A percentile compares a stretch with the other conserved stretches of the same genome.
Conservation (phyloP, 2,329 filamentous ascomycete species). For the Fusarium sp. region DNA sequence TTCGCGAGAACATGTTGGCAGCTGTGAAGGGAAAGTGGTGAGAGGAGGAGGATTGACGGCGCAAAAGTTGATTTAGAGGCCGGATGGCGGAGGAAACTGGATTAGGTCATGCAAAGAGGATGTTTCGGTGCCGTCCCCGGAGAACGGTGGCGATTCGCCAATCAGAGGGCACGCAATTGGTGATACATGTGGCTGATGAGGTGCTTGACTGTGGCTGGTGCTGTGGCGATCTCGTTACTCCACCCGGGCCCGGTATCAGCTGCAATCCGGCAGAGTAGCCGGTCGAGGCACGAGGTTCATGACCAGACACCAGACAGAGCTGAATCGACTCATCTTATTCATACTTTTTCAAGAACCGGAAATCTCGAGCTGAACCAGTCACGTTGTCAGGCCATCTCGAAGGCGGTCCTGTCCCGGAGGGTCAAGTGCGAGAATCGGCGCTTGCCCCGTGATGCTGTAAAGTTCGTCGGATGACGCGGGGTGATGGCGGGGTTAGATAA, state of each 20-base stretch:
- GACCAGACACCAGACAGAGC: not conserved
- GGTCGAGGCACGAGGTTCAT: constrained; percentile 16
- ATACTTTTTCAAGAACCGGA: not conserved
- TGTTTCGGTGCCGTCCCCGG: constrained; percentile 32
- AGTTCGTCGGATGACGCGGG: constrained; percentile 39
- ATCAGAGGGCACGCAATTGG: constrained; percentile 33
- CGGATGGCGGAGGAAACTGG: constrained; percentile 19
- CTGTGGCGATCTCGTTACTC: constrained; percentile 6
- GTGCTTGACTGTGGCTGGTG: constrained; percentile 2
- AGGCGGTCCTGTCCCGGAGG: constrained; percentile 10
- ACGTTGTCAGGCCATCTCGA: constrained; percentile 22
- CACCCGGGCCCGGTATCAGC: constrained; percentile 1
- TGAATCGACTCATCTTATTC: not conserved
- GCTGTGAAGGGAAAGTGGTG: constrained; percentile 25
- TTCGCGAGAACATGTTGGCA: constrained; percentile 42
- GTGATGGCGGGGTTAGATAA: constrained; percentile 36
- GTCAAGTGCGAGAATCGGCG: constrained; percentile 16
- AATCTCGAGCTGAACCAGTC: not conserved
- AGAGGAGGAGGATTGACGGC: constrained; percentile 1
- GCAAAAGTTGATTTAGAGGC: constrained; percentile 5
- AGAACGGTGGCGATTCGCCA: constrained; percentile 36
- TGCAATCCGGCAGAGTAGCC: constrained; percentile 7
- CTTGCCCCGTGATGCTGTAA: constrained; percentile 17
- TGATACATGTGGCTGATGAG: constrained; percentile 2
- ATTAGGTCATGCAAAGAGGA: constrained; percentile 41